These are phyloP conservation scores for Cladosporium cucumerinum DNA, from an alignment of 2,329 filamentous ascomycete genomes.

Conservation along the genomic window DNA sequence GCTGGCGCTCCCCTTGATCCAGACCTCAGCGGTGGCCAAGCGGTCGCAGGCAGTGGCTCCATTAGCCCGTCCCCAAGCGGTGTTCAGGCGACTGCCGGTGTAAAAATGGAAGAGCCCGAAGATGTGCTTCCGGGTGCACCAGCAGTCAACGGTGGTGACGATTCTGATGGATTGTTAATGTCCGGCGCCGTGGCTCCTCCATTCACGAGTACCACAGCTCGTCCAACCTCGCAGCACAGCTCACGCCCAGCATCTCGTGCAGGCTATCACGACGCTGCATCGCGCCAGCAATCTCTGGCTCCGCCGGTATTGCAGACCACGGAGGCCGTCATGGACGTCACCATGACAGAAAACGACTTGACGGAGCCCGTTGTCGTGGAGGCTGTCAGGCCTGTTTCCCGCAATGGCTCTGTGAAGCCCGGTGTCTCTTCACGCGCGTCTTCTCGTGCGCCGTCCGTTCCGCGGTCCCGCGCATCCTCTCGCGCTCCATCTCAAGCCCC, in stretches of 20 bases:
- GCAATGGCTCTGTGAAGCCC: background rate
- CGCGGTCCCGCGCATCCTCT: background rate
- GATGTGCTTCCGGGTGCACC: background rate
- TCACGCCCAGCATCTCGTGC: constrained; percentile 2
- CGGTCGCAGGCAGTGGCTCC: constrained; percentile 4
- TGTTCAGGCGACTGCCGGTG: background rate
- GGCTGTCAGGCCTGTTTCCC: background rate
- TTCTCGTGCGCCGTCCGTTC: background rate
- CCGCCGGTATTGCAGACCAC: background rate
- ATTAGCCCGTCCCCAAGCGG: background rate
- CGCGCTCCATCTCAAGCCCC: constrained; percentile 18
- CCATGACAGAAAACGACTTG: background rate
- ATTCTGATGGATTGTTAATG: background rate
- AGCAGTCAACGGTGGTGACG: background rate
- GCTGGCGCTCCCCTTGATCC: background rate
- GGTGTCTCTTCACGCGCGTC: background rate
- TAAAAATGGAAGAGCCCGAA: background rate
- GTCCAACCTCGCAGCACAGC: background rate
- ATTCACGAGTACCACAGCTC: background rate
- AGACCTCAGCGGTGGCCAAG: constrained; percentile 9
- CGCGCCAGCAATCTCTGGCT: constrained; percentile 1
- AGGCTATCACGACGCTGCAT: background rate
- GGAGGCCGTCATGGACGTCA: background rate
- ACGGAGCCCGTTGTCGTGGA: background rate
- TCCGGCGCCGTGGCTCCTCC: background rate